Conservation (phyloP, 495 filamentous ascomycete genomes). For the Xylaria longipes region DNA sequence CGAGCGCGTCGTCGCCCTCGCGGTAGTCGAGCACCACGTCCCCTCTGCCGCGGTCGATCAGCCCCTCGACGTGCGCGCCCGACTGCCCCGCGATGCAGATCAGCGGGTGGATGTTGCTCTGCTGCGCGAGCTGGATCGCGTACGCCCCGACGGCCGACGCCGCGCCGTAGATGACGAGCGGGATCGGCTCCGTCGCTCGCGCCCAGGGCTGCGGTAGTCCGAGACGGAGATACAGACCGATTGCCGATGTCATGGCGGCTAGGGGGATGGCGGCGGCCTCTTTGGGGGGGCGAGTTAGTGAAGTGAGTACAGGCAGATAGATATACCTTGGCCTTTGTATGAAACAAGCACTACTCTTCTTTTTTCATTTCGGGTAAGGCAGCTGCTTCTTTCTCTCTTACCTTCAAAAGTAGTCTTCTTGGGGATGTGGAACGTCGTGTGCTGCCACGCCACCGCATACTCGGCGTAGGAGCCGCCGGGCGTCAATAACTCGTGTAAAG, state of each 20-base stretch:
- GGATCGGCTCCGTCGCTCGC: slow-evolving; percentile 50
- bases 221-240: slow-evolving; percentile 66
- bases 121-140: slow-evolving; percentile 69
- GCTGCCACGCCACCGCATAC: slow-evolving; percentile 68
- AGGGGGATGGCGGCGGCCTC: slow-evolving; percentile 76
- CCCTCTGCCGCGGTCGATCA: slow-evolving; percentile 69
- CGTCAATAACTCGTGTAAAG: slow-evolving; percentile 65
- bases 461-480: slow-evolving; percentile 71
- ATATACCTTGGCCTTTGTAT: background rate
- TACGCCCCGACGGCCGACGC: slow-evolving; percentile 71
- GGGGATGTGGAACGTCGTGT: slow-evolving; percentile 75
- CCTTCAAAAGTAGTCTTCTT: slow-evolving; percentile 70
- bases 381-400: slow-evolving; percentile 25
- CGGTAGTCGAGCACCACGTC: slow-evolving; percentile 78
- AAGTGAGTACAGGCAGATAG: background rate
- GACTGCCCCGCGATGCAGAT: slow-evolving; percentile 71
- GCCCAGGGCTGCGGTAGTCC: slow-evolving; percentile 70
- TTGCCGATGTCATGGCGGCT: slow-evolving; percentile 74
- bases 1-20: slow-evolving; percentile 60
- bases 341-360: background rate
- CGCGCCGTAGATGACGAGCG: slow-evolving; percentile 63
- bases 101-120: slow-evolving; percentile 75
- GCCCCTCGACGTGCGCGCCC: slow-evolving; percentile 58
- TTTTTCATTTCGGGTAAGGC: background rate
- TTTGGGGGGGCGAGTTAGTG: slow-evolving; percentile 33